Evolutionary conservation across 176 grass and related monocot species (phyloP).

Genomic region (Triticum dicoccoides): DNA sequence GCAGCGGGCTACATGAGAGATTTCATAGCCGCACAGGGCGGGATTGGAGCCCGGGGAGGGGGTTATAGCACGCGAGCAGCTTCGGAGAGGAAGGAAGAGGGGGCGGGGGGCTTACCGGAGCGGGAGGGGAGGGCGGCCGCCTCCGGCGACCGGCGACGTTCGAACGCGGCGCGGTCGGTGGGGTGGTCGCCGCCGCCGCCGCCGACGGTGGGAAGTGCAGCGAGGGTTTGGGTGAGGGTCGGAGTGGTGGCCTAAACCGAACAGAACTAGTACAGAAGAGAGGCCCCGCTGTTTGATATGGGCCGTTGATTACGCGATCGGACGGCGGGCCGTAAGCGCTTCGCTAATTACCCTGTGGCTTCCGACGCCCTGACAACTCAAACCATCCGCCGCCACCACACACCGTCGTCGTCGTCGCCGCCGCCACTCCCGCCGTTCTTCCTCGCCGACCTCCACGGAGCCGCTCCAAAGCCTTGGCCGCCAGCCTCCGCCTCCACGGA

Average conservation of each 20-base stretch:
- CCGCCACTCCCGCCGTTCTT: background rate
- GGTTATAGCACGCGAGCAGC: background rate
- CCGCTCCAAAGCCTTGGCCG: background rate
- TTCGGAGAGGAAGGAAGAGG: background rate
- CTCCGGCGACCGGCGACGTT: background rate
- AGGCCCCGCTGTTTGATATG: background rate
- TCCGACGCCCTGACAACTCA: background rate
- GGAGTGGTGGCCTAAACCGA: background rate
- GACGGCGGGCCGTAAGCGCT: background rate
- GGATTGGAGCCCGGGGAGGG: background rate
- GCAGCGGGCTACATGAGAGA: background rate
- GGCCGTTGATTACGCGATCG: background rate
- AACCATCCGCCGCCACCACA: background rate
- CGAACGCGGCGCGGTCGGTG: background rate
- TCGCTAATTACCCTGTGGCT: background rate
- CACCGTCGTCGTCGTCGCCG: background rate
- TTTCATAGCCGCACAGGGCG: background rate
- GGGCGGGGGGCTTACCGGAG: slow-evolving; percentile 3
- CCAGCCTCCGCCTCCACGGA: too few relatives aligned
- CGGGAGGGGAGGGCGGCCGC: background rate
- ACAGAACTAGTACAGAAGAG: background rate
- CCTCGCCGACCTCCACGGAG: background rate
- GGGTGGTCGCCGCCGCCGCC: background rate
- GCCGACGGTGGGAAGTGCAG: background rate
- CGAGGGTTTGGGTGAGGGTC: background rate